Conservation (phyloP, 169 alveolate genomes). For the Plasmodium fragile region DNA sequence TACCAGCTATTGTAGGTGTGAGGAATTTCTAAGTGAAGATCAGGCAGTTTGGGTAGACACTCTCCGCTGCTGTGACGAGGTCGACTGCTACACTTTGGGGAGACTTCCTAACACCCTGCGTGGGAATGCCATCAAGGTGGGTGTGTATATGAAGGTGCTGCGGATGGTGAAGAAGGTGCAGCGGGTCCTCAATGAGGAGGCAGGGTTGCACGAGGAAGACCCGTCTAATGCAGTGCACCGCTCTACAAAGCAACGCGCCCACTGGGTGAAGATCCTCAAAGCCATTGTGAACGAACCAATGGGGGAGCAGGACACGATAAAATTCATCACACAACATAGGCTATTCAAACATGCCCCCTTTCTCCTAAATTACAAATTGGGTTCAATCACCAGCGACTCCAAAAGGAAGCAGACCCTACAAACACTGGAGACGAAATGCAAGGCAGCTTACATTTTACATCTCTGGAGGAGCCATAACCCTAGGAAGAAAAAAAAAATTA, state of each 20-base stretch:
- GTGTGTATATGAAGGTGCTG: neutral
- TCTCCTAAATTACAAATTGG: constrained; percentile 22
- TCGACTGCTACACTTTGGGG: neutral
- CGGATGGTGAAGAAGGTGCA: neutral
- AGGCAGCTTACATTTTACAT: constrained; percentile 7
- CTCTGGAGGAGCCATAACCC: constrained; percentile 10
- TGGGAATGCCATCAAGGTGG: neutral
- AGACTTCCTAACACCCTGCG: neutral
- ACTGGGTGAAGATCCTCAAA: neutral
- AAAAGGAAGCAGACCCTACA: neutral
- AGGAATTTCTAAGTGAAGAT: neutral
- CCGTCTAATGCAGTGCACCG: neutral
- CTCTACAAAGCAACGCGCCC: neutral
- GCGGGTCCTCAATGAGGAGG: neutral
- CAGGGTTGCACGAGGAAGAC: neutral
- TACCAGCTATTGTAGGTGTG: neutral
- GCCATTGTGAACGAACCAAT: constrained; percentile 6
- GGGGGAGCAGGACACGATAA: neutral
- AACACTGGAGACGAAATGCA: neutral
- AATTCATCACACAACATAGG: constrained; percentile 7
- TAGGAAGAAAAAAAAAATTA: constrained; percentile 38
- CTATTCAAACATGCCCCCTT: constrained; percentile 28
- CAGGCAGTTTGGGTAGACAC: too few species aligned
- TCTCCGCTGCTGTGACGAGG: neutral
- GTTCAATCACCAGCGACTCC: neutral